Conservation (phyloP, 129 eudicot species). For the Flaveria brownii region DNA sequence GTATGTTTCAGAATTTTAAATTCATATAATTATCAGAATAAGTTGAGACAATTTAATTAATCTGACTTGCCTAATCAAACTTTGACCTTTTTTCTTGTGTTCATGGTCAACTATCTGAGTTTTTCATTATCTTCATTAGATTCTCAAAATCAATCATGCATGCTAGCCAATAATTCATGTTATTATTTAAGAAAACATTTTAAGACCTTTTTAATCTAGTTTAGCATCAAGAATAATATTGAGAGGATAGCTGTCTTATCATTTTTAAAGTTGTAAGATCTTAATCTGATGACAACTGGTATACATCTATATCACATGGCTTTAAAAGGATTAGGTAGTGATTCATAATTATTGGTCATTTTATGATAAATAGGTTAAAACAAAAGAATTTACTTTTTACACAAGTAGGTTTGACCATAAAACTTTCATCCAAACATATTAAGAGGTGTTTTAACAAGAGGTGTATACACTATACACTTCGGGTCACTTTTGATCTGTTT, state of each 20-base stretch:
- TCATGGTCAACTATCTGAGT: conserved; percentile 29
- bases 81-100: conserved; percentile 23
- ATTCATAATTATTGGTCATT: conserved; percentile 1
- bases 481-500: conserved; percentile 1
- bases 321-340: conserved; percentile 18
- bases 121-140: conserved; percentile 25
- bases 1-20: neutral
- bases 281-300: conserved; percentile 27
- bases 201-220: conserved; percentile 21
- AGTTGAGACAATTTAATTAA: conserved; percentile 10
- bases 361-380: neutral
- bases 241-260: conserved; percentile 21
- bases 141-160: conserved; percentile 30
- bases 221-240: conserved; percentile 22
- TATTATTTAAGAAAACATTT: neutral
- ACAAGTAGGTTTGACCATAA: too few relatives aligned
- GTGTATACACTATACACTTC: neutral
- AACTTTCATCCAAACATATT: too few relatives aligned
- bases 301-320: conserved; percentile 28
- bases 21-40: conserved; percentile 9
- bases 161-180: conserved; percentile 28
- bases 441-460: neutral
- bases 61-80: conserved; percentile 15
- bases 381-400: neutral
- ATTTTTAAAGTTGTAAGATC: neutral